These are phyloP conservation scores for Trichoderma sp. DNA, from an alignment of 2,329 filamentous ascomycete genomes.

Conservation along the genomic window DNA sequence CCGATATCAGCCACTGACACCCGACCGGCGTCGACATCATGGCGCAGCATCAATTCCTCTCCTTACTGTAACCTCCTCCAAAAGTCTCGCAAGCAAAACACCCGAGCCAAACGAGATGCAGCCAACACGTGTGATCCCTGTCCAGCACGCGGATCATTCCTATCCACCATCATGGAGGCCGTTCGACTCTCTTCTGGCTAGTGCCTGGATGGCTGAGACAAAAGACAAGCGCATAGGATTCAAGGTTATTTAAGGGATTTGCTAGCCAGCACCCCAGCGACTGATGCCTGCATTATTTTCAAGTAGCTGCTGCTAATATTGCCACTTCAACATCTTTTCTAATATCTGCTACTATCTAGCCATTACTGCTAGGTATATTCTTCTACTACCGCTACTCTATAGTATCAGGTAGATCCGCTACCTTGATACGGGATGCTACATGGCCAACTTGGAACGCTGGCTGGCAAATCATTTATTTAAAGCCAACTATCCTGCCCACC, in stretches of 20 bases:
- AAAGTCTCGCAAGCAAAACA: background rate
- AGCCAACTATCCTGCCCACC: background rate
- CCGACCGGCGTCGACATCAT: background rate
- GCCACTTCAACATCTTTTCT: too few species aligned
- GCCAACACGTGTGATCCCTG: background rate
- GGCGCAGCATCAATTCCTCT: background rate
- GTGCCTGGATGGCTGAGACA: background rate
- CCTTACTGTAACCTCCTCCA: background rate
- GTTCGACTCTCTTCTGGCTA: conserved; percentile 2
- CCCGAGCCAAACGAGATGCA: background rate
- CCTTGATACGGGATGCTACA: too few species aligned
- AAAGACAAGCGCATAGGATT: background rate
- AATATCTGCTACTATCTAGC: too few species aligned
- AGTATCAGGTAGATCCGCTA: too few species aligned
- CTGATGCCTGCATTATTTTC: too few species aligned
- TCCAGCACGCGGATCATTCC: background rate
- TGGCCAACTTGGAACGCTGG: too few species aligned
- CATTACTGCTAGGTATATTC: too few species aligned
- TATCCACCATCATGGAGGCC: background rate
- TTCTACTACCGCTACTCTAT: too few species aligned
- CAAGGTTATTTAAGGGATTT: too few species aligned
- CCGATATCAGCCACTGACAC: background rate
- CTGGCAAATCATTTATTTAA: too few species aligned
- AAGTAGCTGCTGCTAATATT: too few species aligned
- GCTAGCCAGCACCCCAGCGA: too few species aligned